A percentile compares a stretch with the other conserved stretches of the same genome.
Evolutionary conservation across 176 grass and related monocot species (phyloP).

Genomic region (Zea luxurians): DNA sequence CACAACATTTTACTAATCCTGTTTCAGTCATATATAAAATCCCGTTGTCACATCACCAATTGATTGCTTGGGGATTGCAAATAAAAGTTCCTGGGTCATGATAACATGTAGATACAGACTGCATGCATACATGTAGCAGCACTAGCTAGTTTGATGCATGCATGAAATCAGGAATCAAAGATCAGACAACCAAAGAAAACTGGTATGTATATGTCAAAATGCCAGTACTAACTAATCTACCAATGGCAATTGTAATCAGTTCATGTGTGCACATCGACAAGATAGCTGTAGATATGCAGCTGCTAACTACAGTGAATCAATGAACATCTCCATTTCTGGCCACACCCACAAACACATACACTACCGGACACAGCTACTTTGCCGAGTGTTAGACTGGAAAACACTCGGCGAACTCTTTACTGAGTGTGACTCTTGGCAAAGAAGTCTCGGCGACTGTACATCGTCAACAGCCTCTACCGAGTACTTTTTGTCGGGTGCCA

Average conservation of each 20-base stretch:
- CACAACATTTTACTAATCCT: neutral
- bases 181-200: slow-evolving; percentile 30
- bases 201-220: neutral
- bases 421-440: no score
- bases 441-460: no score
- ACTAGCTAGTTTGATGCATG: neutral
- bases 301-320: slow-evolving; percentile 22
- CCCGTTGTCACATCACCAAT: neutral
- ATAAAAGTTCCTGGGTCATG: neutral
- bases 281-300: slow-evolving; percentile 9
- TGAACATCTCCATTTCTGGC: slow-evolving; percentile 24
- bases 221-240: neutral
- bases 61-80: neutral
- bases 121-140: neutral
- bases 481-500: no score
- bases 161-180: slow-evolving; percentile 35
- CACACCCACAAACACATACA: slow-evolving; percentile 12
- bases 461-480: no score
- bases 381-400: no score
- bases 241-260: neutral
- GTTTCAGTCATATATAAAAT: neutral
- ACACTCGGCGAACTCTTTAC: no score
- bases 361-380: no score
- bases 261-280: neutral
- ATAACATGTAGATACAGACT: neutral